Evolutionary conservation across 2,329 filamentous ascomycete species (phyloP), one percentile per base, ranked within the genome.

Genomic region (Didymella pomorum): DNA sequence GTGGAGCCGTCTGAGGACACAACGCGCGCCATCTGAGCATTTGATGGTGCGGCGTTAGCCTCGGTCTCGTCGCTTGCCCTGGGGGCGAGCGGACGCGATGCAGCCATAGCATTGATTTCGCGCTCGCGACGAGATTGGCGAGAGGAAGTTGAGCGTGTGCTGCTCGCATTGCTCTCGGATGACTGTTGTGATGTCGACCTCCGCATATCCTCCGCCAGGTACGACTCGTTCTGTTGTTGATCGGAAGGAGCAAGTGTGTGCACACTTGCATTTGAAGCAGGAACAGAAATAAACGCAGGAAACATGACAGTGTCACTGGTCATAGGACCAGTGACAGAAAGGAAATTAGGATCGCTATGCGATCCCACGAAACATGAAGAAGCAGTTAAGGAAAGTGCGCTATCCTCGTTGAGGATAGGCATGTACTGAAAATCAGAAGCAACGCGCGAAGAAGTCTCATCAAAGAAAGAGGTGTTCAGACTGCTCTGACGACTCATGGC

Each of bases 1-100:
- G 82, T 79, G 45, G 81, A 83, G 39, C 83, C 83, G 67, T 85
- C 82, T 51, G 79, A 76, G 12, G 81, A 82, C 58, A 76, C 78
- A 62, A 85, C 82, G 58, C 80, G 80, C 62, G 83, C 74, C 79
- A 84, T 83, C 70, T 79, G 80, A 67, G 77, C 78, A 65, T 79
- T 77, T 41, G 73, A 75, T 65, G 64, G 76, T 61, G 66, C 50
- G 43, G 71, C 71, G 52, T 61, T 60, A 46, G 66, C 66, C 68
- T 70, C 62, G 31, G 56, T 65, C 43, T 33, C 42, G 26, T 63
- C 56, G 48, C 72, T 67, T 57, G 71, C 69, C 56, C 75, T 85
- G 79, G 60, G 83, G 25, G 81, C 81, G 63, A 86, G 81, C 47
- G 78, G 82, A 54, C 83, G 79, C 58, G 79, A 72, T 42, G 78